Evolutionary conservation across 192 early-diverging fungal genomes (phyloP), one percentile per base, ranked within the genome.

Genomic region (Geranomyces michiganensis): DNA sequence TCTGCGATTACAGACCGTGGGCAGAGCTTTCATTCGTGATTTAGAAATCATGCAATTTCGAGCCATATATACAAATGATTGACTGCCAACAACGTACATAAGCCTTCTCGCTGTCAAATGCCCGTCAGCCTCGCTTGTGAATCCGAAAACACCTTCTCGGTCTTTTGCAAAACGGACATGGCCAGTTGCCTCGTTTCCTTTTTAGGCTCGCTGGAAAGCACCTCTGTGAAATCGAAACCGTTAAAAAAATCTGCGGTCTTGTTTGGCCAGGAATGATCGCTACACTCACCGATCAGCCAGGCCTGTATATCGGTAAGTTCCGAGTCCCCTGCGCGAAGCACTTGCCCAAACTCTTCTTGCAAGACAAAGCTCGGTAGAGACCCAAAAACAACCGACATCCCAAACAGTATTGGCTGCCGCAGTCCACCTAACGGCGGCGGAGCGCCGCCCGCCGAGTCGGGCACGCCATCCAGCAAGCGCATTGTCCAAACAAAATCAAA

Each of bases 401-500:
- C 66, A 36, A 67, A 67, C 26, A 67, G 53, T 0, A 67, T 51
- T 19, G 66, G 19, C 15, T 67, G 66, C 13, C 51, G 66, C 21
- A 67, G 27, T 17, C 48, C 27, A 48, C 36, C 66, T 4, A 32
- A 29, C 7, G 58, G 2, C 22, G 47, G 27, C 33, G 15, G 7
- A 12, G 21, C 21, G 1, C 17, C 27, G 58, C 22, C 27, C 15
- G 19, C 27, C 3, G 36, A 41, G 36, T 10, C 36, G 10, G 36
- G 36, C 27, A 32, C 30, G 14, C 17, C 63, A 36, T 67, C 66
- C 7, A 67, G 30, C 26, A 67, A 33, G 15, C 66, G 46, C 30
- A 53, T 29, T n/a, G 66, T n/a, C 66, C 66, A 67, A 19, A 67
- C 22, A 32, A 67, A 67, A 56, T 67, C 36, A 30, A 67, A 67